These are phyloP conservation scores for Rhazya stricta DNA, from an alignment of 257 asterid genomes.

Conservation along the genomic window DNA sequence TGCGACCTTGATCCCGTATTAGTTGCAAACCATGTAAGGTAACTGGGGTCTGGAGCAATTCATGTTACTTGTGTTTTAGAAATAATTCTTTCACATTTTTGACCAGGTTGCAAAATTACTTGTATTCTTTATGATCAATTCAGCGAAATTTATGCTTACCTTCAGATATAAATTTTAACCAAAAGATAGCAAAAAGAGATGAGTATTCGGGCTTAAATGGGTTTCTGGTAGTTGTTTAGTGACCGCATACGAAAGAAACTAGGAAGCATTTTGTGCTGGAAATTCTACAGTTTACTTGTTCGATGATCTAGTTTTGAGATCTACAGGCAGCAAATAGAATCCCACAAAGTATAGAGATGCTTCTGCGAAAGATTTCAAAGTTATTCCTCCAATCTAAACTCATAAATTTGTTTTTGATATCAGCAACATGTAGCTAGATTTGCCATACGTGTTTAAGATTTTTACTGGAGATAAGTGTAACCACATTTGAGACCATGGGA, in stretches of 20 bases:
- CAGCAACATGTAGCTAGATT: not conserved
- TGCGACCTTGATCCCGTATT: constrained; percentile 97
- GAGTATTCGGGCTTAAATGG: not conserved
- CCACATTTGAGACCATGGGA: not conserved
- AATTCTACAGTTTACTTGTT: not conserved
- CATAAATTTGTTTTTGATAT: not conserved
- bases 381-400: not conserved
- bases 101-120: constrained; percentile 1
- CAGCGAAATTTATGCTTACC: not conserved
- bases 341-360: not conserved
- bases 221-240: not conserved
- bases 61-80: not conserved
- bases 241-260: not conserved
- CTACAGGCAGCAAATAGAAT: not conserved
- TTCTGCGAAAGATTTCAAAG: not conserved
- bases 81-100: constrained; percentile 7
- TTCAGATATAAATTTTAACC: not conserved
- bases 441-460: not conserved
- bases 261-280: not conserved
- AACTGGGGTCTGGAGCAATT: constrained; percentile 8
- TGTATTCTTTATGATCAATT: constrained; percentile 1
- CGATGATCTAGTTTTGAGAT: not conserved
- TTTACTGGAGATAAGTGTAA: not conserved
- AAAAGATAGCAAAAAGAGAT: not conserved
- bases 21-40: constrained; percentile 87